Conservation (phyloP, 768 basidiomycete genomes). For the Suillus brevipes region DNA sequence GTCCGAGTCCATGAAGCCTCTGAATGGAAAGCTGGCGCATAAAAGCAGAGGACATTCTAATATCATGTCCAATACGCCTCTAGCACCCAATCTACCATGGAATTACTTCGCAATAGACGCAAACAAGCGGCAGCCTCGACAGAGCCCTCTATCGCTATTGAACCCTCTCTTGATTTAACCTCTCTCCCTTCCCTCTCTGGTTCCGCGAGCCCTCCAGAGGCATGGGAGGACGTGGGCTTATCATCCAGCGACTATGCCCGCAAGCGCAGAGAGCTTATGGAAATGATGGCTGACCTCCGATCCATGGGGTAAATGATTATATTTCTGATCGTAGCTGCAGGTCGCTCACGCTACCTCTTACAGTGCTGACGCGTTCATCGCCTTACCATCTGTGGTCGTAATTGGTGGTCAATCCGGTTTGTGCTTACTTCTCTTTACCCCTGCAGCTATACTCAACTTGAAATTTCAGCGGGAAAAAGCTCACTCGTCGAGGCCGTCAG, state of each 20-base stretch:
- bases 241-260: constrained; percentile 41
- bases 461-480: constrained; percentile 37
- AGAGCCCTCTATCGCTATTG: neutral
- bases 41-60: neutral
- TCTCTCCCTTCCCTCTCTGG: neutral
- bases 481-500: constrained; percentile 41
- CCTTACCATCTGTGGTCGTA: constrained; percentile 50
- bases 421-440: neutral
- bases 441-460: constrained; percentile 14
- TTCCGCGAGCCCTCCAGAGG: neutral
- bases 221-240: constrained; percentile 19
- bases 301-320: constrained; percentile 31
- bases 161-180: neutral
- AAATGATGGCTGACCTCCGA: constrained; percentile 36
- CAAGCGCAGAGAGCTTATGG: constrained; percentile 40
- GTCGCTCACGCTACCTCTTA: neutral
- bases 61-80: neutral
- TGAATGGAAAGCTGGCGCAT: neutral
- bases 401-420: constrained; percentile 56
- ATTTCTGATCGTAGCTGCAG: neutral
- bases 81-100: neutral
- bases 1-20: neutral
- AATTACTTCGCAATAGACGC: neutral
- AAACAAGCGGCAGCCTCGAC: neutral
- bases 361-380: constrained; percentile 45